A percentile compares a stretch with the other conserved stretches of the same genome.
Evolutionary conservation across 2,329 filamentous ascomycete species (phyloP).

Genomic region (Diaporthe longicolla): DNA sequence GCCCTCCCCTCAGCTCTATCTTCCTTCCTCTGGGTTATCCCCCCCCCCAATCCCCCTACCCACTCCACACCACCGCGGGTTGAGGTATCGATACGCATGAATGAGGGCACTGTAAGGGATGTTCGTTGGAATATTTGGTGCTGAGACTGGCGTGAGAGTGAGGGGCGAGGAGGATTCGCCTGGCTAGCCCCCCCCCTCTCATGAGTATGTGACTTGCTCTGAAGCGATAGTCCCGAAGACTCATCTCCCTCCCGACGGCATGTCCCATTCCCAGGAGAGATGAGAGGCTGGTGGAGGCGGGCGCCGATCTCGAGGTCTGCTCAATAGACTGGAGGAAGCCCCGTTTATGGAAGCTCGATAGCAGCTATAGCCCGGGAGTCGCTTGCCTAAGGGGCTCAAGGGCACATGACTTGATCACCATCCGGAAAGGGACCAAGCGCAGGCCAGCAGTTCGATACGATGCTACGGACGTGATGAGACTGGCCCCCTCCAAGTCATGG

Average conservation of each 20-base stretch:
- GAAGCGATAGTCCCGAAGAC: not conserved
- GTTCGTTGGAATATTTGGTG: not conserved
- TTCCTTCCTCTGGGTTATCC: not conserved
- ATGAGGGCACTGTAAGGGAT: constrained; percentile 15
- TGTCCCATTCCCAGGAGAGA: not conserved
- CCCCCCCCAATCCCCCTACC: too few relatives aligned
- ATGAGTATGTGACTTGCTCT: not conserved
- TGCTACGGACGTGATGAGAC: not conserved
- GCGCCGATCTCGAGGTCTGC: not conserved
- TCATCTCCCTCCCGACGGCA: constrained; percentile 16
- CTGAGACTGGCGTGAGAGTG: not conserved
- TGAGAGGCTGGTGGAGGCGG: not conserved
- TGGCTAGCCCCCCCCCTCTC: too few relatives aligned
- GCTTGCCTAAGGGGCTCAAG: not conserved
- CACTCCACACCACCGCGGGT: not conserved
- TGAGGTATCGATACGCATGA: constrained; percentile 25
- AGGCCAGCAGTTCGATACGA: not conserved
- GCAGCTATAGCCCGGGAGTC: not conserved
- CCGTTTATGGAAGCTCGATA: not conserved
- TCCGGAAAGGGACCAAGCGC: constrained; percentile 17
- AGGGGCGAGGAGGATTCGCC: not conserved
- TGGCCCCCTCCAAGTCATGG: not conserved
- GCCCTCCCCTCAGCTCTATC: not conserved
- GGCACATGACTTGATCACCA: constrained; percentile 6
- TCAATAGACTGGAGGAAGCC: not conserved